A percentile compares a stretch with the other conserved stretches of the same genome.
Conservation (phyloP, 345 rosid genomes). For the Tarenaya hassleriana region DNA sequence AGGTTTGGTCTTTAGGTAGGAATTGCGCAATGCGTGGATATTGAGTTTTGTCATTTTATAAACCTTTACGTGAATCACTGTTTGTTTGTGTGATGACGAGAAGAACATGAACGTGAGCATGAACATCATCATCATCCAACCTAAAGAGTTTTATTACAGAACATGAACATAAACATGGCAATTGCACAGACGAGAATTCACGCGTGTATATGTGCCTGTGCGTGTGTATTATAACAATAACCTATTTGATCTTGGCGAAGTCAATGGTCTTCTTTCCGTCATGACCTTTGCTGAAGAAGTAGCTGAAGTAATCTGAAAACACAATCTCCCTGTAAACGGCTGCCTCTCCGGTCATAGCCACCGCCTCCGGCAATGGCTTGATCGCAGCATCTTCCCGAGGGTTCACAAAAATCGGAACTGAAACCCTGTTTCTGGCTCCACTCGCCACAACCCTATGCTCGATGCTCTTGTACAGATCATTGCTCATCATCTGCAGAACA, state of each 20-base stretch:
- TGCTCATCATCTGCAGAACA: slow-evolving; percentile 20
- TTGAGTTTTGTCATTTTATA: too few relatives aligned
- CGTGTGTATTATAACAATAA: too few relatives aligned
- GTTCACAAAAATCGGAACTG: slow-evolving; percentile 10
- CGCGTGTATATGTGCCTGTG: too few relatives aligned
- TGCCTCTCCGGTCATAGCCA: slow-evolving; percentile 16
- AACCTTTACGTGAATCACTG: too few relatives aligned
- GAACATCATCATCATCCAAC: too few relatives aligned
- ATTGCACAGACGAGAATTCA: too few relatives aligned
- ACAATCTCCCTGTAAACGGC: slow-evolving; percentile 1
- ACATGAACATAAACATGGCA: too few relatives aligned
- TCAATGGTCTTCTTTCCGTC: slow-evolving; percentile 13
- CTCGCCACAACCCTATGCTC: slow-evolving; percentile 20
- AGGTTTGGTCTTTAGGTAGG: too few relatives aligned
- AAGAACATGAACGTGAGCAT: too few relatives aligned
- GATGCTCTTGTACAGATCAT: slow-evolving; percentile 22
- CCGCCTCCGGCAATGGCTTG: slow-evolving; percentile 13
- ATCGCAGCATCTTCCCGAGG: neutral
- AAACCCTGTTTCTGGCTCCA: slow-evolving; percentile 9
- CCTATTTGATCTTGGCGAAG: neutral
- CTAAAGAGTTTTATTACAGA: too few relatives aligned
- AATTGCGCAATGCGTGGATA: too few relatives aligned
- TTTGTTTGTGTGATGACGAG: too few relatives aligned
- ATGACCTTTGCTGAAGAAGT: slow-evolving; percentile 14
- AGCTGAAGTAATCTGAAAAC: slow-evolving; percentile 16